phyloP scores from a whole-genome alignment of 805 yeast genomes.

The Maudiozyma turicensis region DNA sequence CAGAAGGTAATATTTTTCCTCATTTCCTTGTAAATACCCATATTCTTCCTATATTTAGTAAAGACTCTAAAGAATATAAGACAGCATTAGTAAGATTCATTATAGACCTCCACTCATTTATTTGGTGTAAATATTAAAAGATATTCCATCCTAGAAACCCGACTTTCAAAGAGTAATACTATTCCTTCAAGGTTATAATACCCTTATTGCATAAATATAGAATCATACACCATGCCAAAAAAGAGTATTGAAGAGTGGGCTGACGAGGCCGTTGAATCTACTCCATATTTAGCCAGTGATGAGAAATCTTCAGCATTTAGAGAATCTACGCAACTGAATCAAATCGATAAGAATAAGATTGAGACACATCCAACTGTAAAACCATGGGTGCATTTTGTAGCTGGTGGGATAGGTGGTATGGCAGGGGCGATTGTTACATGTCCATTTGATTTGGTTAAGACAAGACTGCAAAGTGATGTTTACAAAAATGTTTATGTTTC shows the following conservation, averaged over 20 bases:
- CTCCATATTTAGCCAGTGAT: constrained; percentile 58
- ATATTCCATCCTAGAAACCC: no score
- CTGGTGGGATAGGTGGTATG: constrained; percentile 95
- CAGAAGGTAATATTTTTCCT: no score
- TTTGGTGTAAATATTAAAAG: no score
- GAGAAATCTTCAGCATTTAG: constrained; percentile 53
- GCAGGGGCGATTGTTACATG: constrained; percentile 91
- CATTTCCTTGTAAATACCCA: background rate
- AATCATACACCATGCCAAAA: constrained; percentile 14
- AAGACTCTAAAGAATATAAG: no score
- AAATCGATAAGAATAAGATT: constrained; percentile 5
- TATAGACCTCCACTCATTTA: no score
- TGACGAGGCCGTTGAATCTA: constrained; percentile 48
- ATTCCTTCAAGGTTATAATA: no score
- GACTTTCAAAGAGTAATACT: no score
- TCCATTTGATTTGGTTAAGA: constrained; percentile 93
- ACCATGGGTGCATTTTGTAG: constrained; percentile 74
- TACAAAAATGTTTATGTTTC: constrained; percentile 47
- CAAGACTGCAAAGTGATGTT: constrained; percentile 86
- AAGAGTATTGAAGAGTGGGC: constrained; percentile 31
- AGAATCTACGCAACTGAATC: constrained; percentile 26
- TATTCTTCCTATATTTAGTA: background rate
- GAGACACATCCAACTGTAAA: constrained; percentile 27
- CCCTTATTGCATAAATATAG: no score
- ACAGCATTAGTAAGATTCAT: no score